Percentiles rank a stretch among this genome's conserved stretches.
Conservation (phyloP, 2,329 filamentous ascomycete genomes). For the Fusarium sp. region DNA sequence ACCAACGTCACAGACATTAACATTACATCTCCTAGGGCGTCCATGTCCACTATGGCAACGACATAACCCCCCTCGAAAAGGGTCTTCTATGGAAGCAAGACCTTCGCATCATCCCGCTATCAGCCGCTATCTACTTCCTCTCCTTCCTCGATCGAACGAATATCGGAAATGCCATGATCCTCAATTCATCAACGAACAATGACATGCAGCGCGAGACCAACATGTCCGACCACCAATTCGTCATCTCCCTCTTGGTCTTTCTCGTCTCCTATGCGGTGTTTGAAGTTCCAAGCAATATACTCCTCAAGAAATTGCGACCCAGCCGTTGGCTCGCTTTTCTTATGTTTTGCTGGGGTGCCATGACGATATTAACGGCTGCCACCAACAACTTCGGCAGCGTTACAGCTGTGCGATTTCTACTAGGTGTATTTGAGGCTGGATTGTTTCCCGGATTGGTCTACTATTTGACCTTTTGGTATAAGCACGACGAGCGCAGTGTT, state of each 20-base stretch:
- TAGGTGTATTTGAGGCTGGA: constrained; percentile 78
- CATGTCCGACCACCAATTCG: constrained; percentile 73
- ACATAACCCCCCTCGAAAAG: constrained; percentile 51
- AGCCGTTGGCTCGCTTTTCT: constrained; percentile 75
- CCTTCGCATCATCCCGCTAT: constrained; percentile 71
- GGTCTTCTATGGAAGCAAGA: constrained; percentile 70
- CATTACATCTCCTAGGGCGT: constrained; percentile 26
- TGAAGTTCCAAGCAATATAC: constrained; percentile 74
- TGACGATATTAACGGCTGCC: constrained; percentile 75
- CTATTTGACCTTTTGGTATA: constrained; percentile 82
- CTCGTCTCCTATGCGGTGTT: constrained; percentile 71
- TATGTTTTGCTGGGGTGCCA: constrained; percentile 74
- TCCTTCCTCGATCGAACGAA: constrained; percentile 77
- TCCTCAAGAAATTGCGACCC: constrained; percentile 73
- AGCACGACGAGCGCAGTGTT: constrained; percentile 76
- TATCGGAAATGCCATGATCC: constrained; percentile 76
- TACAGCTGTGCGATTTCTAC: constrained; percentile 74
- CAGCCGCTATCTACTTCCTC: constrained; percentile 73
- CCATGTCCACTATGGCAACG: constrained; percentile 35
- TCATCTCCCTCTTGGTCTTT: constrained; percentile 69
- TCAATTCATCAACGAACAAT: constrained; percentile 70
- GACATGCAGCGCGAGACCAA: constrained; percentile 72
- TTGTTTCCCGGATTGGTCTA: constrained; percentile 70
- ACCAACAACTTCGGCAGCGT: constrained; percentile 71
- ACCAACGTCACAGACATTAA: constrained; percentile 19